Conservation (phyloP, 192 early-diverging fungal species). For the Podila clonocystis region DNA sequence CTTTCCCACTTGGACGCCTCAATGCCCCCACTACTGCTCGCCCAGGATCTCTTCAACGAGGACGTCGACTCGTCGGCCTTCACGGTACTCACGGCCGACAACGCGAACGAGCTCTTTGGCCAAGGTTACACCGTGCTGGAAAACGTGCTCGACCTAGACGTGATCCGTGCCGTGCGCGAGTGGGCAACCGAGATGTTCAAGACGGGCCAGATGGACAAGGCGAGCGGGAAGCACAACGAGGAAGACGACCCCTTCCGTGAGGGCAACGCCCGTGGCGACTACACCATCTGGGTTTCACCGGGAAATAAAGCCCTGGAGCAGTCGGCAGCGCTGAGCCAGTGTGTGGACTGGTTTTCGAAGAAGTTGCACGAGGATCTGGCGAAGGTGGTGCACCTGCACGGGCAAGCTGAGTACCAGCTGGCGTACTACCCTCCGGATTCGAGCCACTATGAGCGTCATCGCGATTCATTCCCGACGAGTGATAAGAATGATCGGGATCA, state of each 20-base stretch:
- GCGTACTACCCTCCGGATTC: constrained; percentile 58
- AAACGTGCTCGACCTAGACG: constrained; percentile 40
- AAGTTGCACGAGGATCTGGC: constrained; percentile 52
- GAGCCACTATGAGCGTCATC: constrained; percentile 61
- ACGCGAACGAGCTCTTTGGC: constrained; percentile 54
- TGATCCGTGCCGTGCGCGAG: constrained; percentile 43
- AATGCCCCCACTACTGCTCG: constrained; percentile 49
- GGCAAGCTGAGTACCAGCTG: constrained; percentile 60
- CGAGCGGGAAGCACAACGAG: constrained; percentile 45
- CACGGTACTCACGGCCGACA: constrained; percentile 41
- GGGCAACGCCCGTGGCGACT: constrained; percentile 61
- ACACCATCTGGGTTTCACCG: constrained; percentile 56
- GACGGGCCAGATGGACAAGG: constrained; percentile 50
- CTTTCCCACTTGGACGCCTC: constrained; percentile 54
- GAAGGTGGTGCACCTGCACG: constrained; percentile 54
- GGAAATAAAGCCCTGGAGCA: constrained; percentile 35
- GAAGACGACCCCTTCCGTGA: constrained; percentile 59
- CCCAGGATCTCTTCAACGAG: constrained; percentile 58
- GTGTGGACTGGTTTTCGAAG: constrained; percentile 50
- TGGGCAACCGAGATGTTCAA: constrained; percentile 50
- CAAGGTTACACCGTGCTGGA: constrained; percentile 55
- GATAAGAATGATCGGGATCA: constrained; percentile 60
- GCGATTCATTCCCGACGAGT: constrained; percentile 68
- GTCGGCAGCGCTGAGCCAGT: constrained; percentile 24
- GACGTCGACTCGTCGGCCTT: constrained; percentile 47